Evolutionary conservation across 768 basidiomycete genomes (phyloP).

Genomic region (Hygrocybe coccinea): DNA sequence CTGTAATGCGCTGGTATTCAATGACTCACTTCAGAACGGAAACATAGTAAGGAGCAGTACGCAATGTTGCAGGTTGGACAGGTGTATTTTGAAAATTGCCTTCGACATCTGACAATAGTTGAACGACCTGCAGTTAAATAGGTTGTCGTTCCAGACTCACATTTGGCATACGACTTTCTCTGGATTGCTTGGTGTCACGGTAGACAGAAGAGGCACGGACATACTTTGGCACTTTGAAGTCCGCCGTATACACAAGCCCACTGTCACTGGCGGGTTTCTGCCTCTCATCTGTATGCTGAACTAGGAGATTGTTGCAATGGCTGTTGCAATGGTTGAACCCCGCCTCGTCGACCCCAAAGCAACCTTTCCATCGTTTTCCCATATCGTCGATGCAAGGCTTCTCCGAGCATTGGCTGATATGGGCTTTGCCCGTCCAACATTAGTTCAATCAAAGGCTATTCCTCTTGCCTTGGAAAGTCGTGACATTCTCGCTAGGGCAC

Average conservation of each 20-base stretch:
- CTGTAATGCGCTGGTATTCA: slow-evolving; percentile 3
- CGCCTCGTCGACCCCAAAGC: slow-evolving; percentile 45
- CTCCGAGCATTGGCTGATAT: slow-evolving; percentile 86
- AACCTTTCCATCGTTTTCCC: slow-evolving; percentile 58
- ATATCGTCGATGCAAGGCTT: slow-evolving; percentile 78
- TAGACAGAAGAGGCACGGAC: background rate
- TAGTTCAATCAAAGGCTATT: slow-evolving; percentile 88
- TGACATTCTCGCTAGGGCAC: slow-evolving; percentile 90
- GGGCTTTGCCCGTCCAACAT: slow-evolving; percentile 85
- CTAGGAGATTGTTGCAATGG: no score
- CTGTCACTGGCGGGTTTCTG: no score
- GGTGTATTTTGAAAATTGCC: slow-evolving; percentile 74
- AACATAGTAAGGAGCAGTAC: slow-evolving; percentile 79
- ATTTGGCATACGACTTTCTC: slow-evolving; percentile 40
- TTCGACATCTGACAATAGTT: slow-evolving; percentile 52
- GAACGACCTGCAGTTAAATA: background rate
- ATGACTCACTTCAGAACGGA: slow-evolving; percentile 59
- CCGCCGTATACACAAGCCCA: no score
- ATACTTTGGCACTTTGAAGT: background rate
- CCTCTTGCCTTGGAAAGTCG: slow-evolving; percentile 83
- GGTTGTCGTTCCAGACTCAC: slow-evolving; percentile 31
- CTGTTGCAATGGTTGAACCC: slow-evolving; percentile 46
- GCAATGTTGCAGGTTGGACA: slow-evolving; percentile 77
- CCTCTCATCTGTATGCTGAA: no score
- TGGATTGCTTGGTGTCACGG: background rate